A percentile compares a stretch with the other conserved stretches of the same genome.
Evolutionary conservation across 2,329 filamentous ascomycete species (phyloP).

Genomic region (Epichloe hybrida): DNA sequence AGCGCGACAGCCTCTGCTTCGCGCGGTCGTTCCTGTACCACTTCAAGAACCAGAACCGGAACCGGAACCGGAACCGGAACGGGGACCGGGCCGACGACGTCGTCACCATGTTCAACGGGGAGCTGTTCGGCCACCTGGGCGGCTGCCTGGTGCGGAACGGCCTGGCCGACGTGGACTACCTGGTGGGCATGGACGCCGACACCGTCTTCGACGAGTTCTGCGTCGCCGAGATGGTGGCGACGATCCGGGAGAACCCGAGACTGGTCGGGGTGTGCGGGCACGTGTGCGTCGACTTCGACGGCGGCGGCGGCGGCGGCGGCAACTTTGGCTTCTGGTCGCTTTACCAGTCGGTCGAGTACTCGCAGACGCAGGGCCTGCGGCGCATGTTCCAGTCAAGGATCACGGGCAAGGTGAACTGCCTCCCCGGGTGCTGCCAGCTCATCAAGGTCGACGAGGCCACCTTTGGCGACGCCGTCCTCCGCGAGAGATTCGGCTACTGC

Average conservation of each 20-base stretch:
- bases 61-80: too few relatives aligned
- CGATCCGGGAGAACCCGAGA: conserved; percentile 28
- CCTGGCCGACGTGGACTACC: conserved; percentile 26
- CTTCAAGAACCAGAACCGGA: conserved; percentile 21
- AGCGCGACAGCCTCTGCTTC: conserved; percentile 36
- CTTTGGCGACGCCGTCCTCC: conserved; percentile 31
- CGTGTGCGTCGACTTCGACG: conserved; percentile 30
- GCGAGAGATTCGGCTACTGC: conserved; percentile 33
- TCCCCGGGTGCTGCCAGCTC: conserved; percentile 34
- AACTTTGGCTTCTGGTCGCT: conserved; percentile 31
- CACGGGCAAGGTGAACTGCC: conserved; percentile 35
- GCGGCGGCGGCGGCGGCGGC: conserved; percentile 13
- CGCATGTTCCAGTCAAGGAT: conserved; percentile 35
- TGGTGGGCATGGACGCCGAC: conserved; percentile 35
- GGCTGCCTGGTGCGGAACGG: conserved; percentile 24
- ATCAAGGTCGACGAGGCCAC: conserved; percentile 36
- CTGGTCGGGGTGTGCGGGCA: conserved; percentile 35
- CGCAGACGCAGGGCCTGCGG: conserved; percentile 31
- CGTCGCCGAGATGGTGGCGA: conserved; percentile 28
- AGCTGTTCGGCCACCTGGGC: conserved; percentile 28
- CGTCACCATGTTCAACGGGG: conserved; percentile 32
- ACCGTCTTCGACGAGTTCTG: conserved; percentile 32
- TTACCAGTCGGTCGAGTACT: conserved; percentile 35
- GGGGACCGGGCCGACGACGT: conserved; percentile 23
- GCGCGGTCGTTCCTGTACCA: conserved; percentile 34